These are phyloP conservation scores for Huntiella decipiens DNA, from an alignment of 2,329 filamentous ascomycete species.

Conservation along the genomic window DNA sequence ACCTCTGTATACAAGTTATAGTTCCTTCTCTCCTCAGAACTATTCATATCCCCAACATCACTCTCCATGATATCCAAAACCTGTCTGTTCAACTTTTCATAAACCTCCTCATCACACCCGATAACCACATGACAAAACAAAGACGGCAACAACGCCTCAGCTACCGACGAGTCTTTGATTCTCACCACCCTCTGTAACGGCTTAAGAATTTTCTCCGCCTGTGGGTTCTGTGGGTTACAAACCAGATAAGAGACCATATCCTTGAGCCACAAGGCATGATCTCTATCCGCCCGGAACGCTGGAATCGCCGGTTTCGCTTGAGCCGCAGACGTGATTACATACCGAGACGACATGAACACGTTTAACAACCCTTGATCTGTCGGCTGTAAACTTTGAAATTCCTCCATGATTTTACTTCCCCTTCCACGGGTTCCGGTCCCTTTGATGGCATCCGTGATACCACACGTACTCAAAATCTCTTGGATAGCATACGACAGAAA, in stretches of 20 bases:
- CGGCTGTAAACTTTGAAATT: slow-evolving; percentile 65
- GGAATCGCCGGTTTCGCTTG: slow-evolving; percentile 29
- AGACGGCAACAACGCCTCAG: slow-evolving; percentile 78
- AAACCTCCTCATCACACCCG: slow-evolving; percentile 21
- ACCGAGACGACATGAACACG: slow-evolving; percentile 73
- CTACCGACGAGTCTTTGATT: slow-evolving; percentile 68
- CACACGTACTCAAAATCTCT: slow-evolving; percentile 61
- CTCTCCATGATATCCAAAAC: slow-evolving; percentile 55
- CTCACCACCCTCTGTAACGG: slow-evolving; percentile 66
- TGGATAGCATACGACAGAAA: slow-evolving; percentile 93
- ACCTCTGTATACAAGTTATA: slow-evolving; percentile 78
- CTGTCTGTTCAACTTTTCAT: slow-evolving; percentile 29
- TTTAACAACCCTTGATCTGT: slow-evolving; percentile 62
- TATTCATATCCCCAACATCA: slow-evolving; percentile 22
- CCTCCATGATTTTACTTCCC: slow-evolving; percentile 42
- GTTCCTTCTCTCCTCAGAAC: slow-evolving; percentile 42
- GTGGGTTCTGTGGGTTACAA: slow-evolving; percentile 53
- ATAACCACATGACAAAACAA: slow-evolving; percentile 67
- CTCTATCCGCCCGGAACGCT: slow-evolving; percentile 19
- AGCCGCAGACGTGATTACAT: slow-evolving; percentile 47
- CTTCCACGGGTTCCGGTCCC: slow-evolving; percentile 22
- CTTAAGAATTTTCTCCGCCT: slow-evolving; percentile 60
- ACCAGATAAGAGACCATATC: slow-evolving; percentile 67
- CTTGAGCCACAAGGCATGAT: slow-evolving; percentile 65
- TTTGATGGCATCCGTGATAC: slow-evolving; percentile 38